Conservation (phyloP, 2,329 filamentous ascomycete species). For the Kalmusia sp. region DNA sequence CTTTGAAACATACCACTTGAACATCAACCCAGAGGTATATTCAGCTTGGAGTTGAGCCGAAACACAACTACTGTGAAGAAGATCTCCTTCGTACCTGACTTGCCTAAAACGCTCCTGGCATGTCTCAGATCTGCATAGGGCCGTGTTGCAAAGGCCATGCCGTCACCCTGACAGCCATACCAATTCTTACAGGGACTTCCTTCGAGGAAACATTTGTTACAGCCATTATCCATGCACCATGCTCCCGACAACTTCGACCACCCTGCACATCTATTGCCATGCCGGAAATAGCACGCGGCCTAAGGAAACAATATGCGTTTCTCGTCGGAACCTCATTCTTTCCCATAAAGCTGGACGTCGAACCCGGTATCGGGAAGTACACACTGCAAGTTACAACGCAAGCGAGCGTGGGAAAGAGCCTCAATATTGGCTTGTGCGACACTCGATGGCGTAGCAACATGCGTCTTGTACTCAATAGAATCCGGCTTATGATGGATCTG, state of each 20-base stretch:
- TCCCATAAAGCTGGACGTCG: neutral
- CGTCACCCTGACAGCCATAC: neutral
- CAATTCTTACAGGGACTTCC: neutral
- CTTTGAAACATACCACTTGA: neutral
- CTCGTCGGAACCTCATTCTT: neutral
- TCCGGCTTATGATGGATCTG: constrained; percentile 11
- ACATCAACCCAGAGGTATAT: neutral
- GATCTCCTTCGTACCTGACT: neutral
- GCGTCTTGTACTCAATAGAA: constrained; percentile 9
- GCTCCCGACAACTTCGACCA: neutral
- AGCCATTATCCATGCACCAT: constrained; percentile 1
- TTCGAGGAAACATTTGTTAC: neutral
- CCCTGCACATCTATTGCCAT: neutral
- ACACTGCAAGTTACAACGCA: neutral
- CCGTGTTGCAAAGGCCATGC: neutral
- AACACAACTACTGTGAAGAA: neutral
- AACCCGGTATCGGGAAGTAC: neutral
- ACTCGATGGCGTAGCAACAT: constrained; percentile 6
- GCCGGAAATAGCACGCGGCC: neutral
- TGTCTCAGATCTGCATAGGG: neutral
- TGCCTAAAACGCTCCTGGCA: no score
- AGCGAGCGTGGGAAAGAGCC: neutral
- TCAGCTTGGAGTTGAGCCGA: neutral
- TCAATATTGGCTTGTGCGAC: constrained; percentile 13
- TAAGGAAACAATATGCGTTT: neutral